Evolutionary conservation across 1,284 basidiomycete species (phyloP).

Genomic region (Cystobasidium pallidum): DNA sequence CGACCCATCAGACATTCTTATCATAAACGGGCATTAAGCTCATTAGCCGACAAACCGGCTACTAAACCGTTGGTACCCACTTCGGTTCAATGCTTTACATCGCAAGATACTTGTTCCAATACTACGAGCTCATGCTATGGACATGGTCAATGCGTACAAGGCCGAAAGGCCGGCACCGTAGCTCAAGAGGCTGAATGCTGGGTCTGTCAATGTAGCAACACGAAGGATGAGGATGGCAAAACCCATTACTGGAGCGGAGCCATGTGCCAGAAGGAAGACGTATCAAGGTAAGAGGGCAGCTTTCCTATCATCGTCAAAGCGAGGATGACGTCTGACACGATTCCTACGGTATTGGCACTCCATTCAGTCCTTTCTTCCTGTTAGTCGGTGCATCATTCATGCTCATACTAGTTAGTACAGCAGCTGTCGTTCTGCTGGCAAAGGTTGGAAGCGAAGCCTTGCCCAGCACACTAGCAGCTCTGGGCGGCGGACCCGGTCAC

Average conservation of each 20-base stretch:
- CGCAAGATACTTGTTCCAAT: conserved; percentile 64
- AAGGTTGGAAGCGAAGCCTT: conserved; percentile 66
- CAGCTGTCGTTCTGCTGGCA: conserved; percentile 69
- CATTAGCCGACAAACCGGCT: conserved; percentile 12
- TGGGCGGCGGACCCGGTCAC: conserved; percentile 34
- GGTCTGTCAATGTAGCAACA: conserved; percentile 68
- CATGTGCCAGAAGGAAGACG: conserved; percentile 72
- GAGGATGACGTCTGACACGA: too few species aligned
- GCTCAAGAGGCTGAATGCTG: conserved; percentile 71
- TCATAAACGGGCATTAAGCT: not conserved
- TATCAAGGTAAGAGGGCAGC: conserved; percentile 67
- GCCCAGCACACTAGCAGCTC: conserved; percentile 68
- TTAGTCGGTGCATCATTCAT: conserved; percentile 69
- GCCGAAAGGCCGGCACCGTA: conserved; percentile 57
- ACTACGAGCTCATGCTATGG: conserved; percentile 70
- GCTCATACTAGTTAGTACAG: conserved; percentile 67
- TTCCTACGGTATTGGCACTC: too few species aligned
- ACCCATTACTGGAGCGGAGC: conserved; percentile 70
- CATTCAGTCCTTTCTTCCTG: conserved; percentile 66
- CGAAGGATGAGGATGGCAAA: conserved; percentile 62
- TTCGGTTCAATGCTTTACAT: conserved; percentile 66
- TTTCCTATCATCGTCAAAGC: not conserved
- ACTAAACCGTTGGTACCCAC: conserved; percentile 63
- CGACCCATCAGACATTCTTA: conserved; percentile 16
- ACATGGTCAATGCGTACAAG: conserved; percentile 65